phyloP scores from a whole-genome alignment of 305 asterid genomes.

The Fraxinus albicans region DNA sequence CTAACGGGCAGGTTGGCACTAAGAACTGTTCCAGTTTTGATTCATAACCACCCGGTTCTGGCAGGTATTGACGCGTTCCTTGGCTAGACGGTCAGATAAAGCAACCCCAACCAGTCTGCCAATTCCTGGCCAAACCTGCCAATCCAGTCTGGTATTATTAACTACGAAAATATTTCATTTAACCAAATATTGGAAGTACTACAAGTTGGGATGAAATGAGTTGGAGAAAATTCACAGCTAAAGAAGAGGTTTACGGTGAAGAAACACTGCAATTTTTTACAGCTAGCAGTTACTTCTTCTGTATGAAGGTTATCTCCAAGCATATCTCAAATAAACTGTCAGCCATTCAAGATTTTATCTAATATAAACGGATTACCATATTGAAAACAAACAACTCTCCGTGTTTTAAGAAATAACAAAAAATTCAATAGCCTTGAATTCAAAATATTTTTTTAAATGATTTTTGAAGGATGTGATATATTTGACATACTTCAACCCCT shows the following conservation, averaged over 20 bases:
- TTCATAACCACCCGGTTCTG: not conserved
- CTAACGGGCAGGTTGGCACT: not conserved
- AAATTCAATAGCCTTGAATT: not conserved
- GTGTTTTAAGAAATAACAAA: not conserved
- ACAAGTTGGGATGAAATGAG: not conserved
- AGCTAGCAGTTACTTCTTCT: not conserved
- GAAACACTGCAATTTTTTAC: not conserved
- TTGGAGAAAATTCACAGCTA: constrained; percentile 5
- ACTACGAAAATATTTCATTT: not conserved
- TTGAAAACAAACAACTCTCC: not conserved
- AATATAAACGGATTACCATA: not conserved
- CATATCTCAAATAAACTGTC: not conserved
- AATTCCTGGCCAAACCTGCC: not conserved
- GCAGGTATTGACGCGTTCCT: not conserved
- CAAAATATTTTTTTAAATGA: not conserved
- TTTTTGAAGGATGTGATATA: constrained; percentile 6
- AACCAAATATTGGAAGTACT: not conserved
- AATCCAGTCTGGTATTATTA: not conserved
- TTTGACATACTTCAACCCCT: constrained; percentile 1
- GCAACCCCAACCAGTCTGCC: not conserved
- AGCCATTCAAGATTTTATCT: not conserved
- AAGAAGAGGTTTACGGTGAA: not conserved
- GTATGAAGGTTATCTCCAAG: not conserved
- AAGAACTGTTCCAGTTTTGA: not conserved
- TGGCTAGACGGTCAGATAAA: not conserved